A percentile compares a stretch with the other conserved stretches of the same genome.
phyloP scores from a whole-genome alignment of 306 rosid genomes.

The Dryas drummondii region DNA sequence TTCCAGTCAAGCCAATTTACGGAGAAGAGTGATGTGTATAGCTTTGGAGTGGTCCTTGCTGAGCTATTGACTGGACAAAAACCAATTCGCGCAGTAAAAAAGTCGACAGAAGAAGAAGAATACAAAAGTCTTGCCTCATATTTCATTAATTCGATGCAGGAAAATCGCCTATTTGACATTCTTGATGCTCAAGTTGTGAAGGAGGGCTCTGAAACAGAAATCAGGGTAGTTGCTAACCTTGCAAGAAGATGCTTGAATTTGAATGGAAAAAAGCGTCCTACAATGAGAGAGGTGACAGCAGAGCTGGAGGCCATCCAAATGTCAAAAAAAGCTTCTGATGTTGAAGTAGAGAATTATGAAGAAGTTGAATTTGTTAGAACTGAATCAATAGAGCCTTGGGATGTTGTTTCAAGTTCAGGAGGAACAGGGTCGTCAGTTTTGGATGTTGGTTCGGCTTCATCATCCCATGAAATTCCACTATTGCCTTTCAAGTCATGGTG shows the following conservation, averaged over 20 bases:
- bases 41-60: background rate
- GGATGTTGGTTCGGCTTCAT: too few relatives aligned
- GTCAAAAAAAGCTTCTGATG: background rate
- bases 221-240: background rate
- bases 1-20: too few relatives aligned
- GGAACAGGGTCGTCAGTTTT: too few relatives aligned
- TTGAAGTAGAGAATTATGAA: too few relatives aligned
- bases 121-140: constrained; percentile 26
- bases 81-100: background rate
- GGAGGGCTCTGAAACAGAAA: constrained; percentile 27
- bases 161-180: constrained; percentile 25
- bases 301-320: constrained; percentile 27
- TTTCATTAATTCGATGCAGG: constrained; percentile 25
- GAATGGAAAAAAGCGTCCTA: too few relatives aligned
- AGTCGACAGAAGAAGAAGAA: background rate
- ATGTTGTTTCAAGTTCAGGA: too few relatives aligned
- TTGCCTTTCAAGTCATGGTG: too few relatives aligned
- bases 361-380: too few relatives aligned
- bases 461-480: too few relatives aligned
- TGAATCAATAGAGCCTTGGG: too few relatives aligned
- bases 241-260: too few relatives aligned
- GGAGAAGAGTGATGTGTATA: too few relatives aligned
- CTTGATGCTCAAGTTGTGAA: constrained; percentile 28
- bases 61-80: constrained; percentile 12
- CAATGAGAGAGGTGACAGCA: constrained; percentile 26